Evolutionary conservation across 2,329 filamentous ascomycete species (phyloP).

Genomic region (Bipolaris victoriae): DNA sequence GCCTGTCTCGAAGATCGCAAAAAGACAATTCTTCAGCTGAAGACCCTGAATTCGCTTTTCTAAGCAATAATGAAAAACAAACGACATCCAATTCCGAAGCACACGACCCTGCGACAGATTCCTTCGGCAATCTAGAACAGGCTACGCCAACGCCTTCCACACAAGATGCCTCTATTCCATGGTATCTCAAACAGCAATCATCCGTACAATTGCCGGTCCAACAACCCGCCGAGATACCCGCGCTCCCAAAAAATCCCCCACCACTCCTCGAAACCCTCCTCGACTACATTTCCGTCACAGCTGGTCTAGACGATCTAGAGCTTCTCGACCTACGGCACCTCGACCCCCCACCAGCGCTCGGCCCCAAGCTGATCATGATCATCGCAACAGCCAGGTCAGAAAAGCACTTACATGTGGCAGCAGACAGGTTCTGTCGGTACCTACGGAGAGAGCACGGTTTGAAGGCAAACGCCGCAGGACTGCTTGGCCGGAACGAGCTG

Average conservation of each 20-base stretch:
- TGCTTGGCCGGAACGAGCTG: conserved; percentile 88
- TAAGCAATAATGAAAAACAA: conserved; percentile 3
- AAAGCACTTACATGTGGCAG: conserved; percentile 89
- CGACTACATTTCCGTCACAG: conserved; percentile 78
- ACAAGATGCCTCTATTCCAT: conserved; percentile 60
- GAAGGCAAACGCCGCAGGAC: conserved; percentile 79
- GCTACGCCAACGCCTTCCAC: conserved; percentile 13
- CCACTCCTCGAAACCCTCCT: conserved; percentile 74
- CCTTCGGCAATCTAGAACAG: conserved; percentile 2
- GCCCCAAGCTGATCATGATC: conserved; percentile 88
- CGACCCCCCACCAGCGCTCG: conserved; percentile 85
- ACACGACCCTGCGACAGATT: background rate
- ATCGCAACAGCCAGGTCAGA: conserved; percentile 90
- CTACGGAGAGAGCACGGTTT: conserved; percentile 75
- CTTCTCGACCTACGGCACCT: conserved; percentile 83
- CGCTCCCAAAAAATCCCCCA: conserved; percentile 72
- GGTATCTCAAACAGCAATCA: conserved; percentile 75
- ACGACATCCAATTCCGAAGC: background rate
- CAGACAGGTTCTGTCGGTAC: conserved; percentile 88
- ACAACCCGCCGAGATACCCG: conserved; percentile 64
- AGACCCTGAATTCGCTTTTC: conserved; percentile 25
- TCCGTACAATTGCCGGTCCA: conserved; percentile 47
- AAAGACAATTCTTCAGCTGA: conserved; percentile 17
- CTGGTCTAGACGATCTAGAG: conserved; percentile 81
- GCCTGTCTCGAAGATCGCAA: conserved; percentile 17